phyloP scores from a whole-genome alignment of 2,329 filamentous ascomycete genomes.

The Lecanicillium sp. region DNA sequence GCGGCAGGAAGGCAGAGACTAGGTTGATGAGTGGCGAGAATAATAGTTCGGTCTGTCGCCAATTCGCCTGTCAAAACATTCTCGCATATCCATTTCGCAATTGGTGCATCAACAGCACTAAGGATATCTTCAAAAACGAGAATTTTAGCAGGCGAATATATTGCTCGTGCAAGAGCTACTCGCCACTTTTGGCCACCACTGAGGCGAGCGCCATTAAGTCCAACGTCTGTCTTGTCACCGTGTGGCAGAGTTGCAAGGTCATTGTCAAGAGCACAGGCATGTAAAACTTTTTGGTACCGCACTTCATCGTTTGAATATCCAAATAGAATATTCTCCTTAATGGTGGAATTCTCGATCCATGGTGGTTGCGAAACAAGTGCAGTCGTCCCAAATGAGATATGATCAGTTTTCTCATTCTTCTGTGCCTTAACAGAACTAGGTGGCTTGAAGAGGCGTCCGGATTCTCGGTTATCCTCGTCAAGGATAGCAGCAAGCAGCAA shows the following conservation, averaged over 20 bases:
- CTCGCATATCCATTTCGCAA: slow-evolving; percentile 5
- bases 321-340: slow-evolving; percentile 37
- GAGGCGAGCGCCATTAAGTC: slow-evolving; percentile 32
- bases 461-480: slow-evolving; percentile 57
- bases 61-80: slow-evolving; percentile 5
- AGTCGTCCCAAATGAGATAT: slow-evolving; percentile 12
- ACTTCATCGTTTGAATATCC: slow-evolving; percentile 27
- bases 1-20: slow-evolving; percentile 1
- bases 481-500: slow-evolving; percentile 59
- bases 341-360: slow-evolving; percentile 37
- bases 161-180: slow-evolving; percentile 34
- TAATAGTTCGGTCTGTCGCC: slow-evolving; percentile 8
- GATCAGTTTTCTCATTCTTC: not conserved
- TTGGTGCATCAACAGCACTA: slow-evolving; percentile 9
- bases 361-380: slow-evolving; percentile 38
- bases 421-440: slow-evolving; percentile 29
- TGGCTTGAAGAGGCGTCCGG: slow-evolving; percentile 45
- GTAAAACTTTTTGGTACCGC: slow-evolving; percentile 36
- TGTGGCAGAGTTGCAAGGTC: slow-evolving; percentile 33
- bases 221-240: slow-evolving; percentile 35
- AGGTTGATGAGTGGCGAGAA: slow-evolving; percentile 9
- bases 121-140: slow-evolving; percentile 40
- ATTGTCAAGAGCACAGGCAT: slow-evolving; percentile 33
- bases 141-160: slow-evolving; percentile 35
- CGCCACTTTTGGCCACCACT: slow-evolving; percentile 38